These are phyloP conservation scores for Neopestalotiopsis sp. DNA, from an alignment of 2,329 filamentous ascomycete genomes.

Conservation along the genomic window DNA sequence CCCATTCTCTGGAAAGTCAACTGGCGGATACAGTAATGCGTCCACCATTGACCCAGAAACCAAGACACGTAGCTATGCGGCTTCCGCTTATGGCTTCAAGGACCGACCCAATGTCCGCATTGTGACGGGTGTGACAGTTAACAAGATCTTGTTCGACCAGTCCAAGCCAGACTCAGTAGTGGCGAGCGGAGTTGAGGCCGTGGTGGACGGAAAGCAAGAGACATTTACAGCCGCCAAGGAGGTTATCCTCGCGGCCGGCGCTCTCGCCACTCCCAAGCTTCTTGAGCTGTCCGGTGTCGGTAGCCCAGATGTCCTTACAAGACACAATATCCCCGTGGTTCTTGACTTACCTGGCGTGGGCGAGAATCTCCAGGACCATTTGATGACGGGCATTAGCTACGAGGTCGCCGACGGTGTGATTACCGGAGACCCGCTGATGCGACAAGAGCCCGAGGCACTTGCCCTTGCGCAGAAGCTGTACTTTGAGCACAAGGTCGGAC, in stretches of 20 bases:
- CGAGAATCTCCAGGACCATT: slow-evolving; percentile 57
- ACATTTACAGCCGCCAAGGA: slow-evolving; percentile 48
- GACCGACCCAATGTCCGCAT: slow-evolving; percentile 49
- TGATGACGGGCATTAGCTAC: slow-evolving; percentile 37
- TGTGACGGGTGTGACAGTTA: slow-evolving; percentile 49
- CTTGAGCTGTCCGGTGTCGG: slow-evolving; percentile 60
- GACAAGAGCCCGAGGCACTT: slow-evolving; percentile 36
- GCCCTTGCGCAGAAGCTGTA: slow-evolving; percentile 40
- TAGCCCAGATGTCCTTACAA: slow-evolving; percentile 39
- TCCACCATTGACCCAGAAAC: slow-evolving; percentile 20
- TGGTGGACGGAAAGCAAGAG: slow-evolving; percentile 38
- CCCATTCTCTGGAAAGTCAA: slow-evolving; percentile 20
- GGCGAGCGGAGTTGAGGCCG: slow-evolving; percentile 49
- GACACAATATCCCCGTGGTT: slow-evolving; percentile 46
- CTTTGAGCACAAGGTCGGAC: slow-evolving; percentile 36
- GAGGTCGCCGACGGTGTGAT: slow-evolving; percentile 23
- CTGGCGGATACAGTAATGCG: slow-evolving; percentile 16
- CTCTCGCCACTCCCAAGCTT: slow-evolving; percentile 55
- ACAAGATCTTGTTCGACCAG: slow-evolving; percentile 48
- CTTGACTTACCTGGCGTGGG: slow-evolving; percentile 56
- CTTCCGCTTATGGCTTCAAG: slow-evolving; percentile 43
- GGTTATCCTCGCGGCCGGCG: slow-evolving; percentile 52
- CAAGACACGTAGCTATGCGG: slow-evolving; percentile 38
- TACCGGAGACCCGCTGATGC: slow-evolving; percentile 26
- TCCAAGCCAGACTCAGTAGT: slow-evolving; percentile 26